Evolutionary conservation across 116 monocot species (phyloP).

Genomic region (Phalaenopsis hybrid): DNA sequence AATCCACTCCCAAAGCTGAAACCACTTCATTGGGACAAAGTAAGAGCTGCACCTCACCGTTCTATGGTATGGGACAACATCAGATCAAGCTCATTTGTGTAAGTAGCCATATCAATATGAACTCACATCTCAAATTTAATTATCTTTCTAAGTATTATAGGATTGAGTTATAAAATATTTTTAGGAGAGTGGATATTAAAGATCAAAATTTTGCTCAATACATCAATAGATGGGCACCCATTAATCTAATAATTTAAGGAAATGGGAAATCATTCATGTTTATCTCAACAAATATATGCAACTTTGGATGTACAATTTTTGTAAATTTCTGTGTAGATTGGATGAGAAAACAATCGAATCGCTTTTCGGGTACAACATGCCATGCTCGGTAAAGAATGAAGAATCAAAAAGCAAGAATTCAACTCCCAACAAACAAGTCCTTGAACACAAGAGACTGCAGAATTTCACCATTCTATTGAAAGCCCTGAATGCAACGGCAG

Average conservation of each 20-base stretch:
- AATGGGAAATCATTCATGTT: background rate
- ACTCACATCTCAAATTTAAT: background rate
- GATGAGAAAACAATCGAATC: conserved; percentile 90
- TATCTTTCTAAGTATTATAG: too few relatives aligned
- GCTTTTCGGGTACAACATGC: conserved; percentile 70
- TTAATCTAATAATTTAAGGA: too few relatives aligned
- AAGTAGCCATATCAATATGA: background rate
- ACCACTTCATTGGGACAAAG: conserved; percentile 97
- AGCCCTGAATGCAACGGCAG: conserved; percentile 60
- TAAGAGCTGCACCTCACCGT: conserved; percentile 55
- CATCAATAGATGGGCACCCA: too few relatives aligned
- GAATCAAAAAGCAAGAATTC: conserved; percentile 47
- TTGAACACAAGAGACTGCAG: conserved; percentile 78
- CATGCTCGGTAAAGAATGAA: conserved; percentile 31
- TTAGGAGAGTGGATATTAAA: too few relatives aligned
- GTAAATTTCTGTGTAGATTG: conserved; percentile 31
- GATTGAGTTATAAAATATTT: too few relatives aligned
- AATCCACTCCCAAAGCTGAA: conserved; percentile 63
- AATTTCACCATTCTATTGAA: conserved; percentile 88
- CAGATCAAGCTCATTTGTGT: conserved; percentile 82
- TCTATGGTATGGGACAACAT: conserved; percentile 91
- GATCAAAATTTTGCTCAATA: too few relatives aligned
- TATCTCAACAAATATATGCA: background rate
- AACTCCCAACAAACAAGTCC: conserved; percentile 52
- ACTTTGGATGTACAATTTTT: background rate